A percentile compares a stretch with the other conserved stretches of the same genome.
Evolutionary conservation across 768 basidiomycete species (phyloP).

Genomic region (Lentinula detonsa): DNA sequence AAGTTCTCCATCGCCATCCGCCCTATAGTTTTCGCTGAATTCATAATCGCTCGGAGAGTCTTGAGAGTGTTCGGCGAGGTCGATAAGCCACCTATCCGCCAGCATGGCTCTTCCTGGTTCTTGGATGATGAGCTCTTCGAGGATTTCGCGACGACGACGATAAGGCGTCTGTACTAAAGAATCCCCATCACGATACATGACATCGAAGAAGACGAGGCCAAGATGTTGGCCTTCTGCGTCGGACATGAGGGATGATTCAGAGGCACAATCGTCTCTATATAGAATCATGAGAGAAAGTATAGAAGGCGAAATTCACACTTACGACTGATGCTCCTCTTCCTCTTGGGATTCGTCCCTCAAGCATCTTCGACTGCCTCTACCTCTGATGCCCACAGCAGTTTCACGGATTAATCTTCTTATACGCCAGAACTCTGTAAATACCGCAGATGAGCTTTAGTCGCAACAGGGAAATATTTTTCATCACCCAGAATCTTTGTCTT

Average conservation of each 20-base stretch:
- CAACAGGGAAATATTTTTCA: neutral
- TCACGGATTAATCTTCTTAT: constrained; percentile 54
- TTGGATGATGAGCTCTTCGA: constrained; percentile 50
- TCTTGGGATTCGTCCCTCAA: constrained; percentile 7
- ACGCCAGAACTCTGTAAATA: constrained; percentile 63
- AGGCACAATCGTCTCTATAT: neutral
- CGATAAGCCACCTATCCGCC: constrained; percentile 47
- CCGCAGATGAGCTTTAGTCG: neutral
- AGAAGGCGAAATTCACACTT: neutral
- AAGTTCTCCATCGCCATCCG: neutral
- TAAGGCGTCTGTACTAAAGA: constrained; percentile 57
- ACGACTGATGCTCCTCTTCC: neutral
- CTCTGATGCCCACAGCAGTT: constrained; percentile 52
- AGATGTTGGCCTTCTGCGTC: constrained; percentile 44
- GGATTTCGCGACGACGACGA: constrained; percentile 45
- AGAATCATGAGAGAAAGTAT: neutral
- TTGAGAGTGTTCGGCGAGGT: constrained; percentile 19
- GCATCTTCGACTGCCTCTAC: constrained; percentile 16
- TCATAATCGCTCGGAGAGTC: constrained; percentile 10
- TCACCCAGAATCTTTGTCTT: constrained; percentile 40
- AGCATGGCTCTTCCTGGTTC: constrained; percentile 62
- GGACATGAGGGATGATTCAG: constrained; percentile 20
- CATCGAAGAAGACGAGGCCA: constrained; percentile 83
- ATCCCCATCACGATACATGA: constrained; percentile 61
- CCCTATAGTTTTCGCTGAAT: neutral